Evolutionary conservation across 2,329 filamentous ascomycete genomes (phyloP).

Genomic region (Verticillium isaacii): DNA sequence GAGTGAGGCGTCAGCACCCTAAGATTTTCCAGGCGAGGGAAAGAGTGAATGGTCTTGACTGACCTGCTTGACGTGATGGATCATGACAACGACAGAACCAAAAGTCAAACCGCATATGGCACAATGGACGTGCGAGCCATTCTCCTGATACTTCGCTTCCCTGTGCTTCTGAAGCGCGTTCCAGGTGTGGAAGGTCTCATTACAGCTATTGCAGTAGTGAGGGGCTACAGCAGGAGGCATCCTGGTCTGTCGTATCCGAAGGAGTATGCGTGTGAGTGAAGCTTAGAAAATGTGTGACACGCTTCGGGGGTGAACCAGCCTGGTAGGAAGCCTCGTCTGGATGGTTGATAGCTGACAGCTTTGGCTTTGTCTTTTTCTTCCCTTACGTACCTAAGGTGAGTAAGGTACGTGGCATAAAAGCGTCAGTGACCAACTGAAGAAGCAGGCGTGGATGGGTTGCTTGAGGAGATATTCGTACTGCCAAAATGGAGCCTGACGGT

Average conservation of each 20-base stretch:
- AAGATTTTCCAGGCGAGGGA: background rate
- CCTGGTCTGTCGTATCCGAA: background rate
- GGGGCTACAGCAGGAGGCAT: background rate
- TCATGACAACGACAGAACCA: slow-evolving; percentile 22
- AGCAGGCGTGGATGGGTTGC: too few species aligned
- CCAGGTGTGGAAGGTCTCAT: slow-evolving; percentile 18
- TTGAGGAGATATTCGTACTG: too few species aligned
- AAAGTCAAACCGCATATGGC: slow-evolving; percentile 31
- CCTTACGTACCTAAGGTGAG: too few species aligned
- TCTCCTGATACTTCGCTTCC: slow-evolving; percentile 16
- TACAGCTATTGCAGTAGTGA: slow-evolving; percentile 22
- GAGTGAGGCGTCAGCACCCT: slow-evolving; percentile 8
- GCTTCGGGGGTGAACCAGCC: too few species aligned
- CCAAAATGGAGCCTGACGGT: too few species aligned
- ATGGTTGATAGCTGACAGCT: too few species aligned
- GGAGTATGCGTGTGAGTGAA: too few species aligned
- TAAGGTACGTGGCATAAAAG: too few species aligned
- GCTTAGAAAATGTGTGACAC: too few species aligned
- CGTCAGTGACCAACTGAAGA: too few species aligned
- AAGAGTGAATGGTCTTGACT: slow-evolving; percentile 3
- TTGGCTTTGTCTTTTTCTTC: too few species aligned
- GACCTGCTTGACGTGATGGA: slow-evolving; percentile 30
- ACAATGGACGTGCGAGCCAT: slow-evolving; percentile 28
- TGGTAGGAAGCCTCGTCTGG: too few species aligned
- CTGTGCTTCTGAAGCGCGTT: slow-evolving; percentile 24